Evolutionary conservation across 306 rosid species (phyloP).

Genomic region (Acacia crassicarpa): DNA sequence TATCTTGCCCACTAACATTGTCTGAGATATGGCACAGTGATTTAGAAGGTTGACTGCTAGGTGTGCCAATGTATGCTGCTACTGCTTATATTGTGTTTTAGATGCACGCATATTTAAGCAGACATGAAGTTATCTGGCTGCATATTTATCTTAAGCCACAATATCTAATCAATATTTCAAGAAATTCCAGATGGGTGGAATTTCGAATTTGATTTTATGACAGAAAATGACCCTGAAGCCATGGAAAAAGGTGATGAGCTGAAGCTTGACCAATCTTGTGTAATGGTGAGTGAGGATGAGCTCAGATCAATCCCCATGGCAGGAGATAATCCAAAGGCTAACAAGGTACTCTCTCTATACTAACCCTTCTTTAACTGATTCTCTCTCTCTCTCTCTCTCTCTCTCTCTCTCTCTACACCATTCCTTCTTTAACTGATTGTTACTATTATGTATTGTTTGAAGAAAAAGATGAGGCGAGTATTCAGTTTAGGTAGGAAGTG

Average conservation of each 20-base stretch:
- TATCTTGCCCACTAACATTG: not conserved
- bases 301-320: conserved; percentile 36
- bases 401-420: not conserved
- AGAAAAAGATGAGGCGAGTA: conserved; percentile 59
- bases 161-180: conserved; percentile 32
- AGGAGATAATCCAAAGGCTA: conserved; percentile 34
- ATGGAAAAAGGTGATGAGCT: conserved; percentile 27
- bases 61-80: not conserved
- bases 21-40: not conserved
- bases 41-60: not conserved
- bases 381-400: not conserved
- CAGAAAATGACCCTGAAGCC: conserved; percentile 36
- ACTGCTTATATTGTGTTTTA: not conserved
- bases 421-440: conserved; percentile 20
- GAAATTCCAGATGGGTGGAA: conserved; percentile 40
- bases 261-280: conserved; percentile 72
- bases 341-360: conserved; percentile 49
- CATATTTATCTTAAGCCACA: conserved; percentile 12
- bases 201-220: conserved; percentile 27
- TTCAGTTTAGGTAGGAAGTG: conserved; percentile 60
- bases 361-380: not conserved
- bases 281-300: conserved; percentile 63
- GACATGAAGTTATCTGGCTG: conserved; percentile 4
- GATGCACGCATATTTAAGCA: conserved; percentile 2
- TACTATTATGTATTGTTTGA: not conserved